Percentiles rank a stretch among this genome's conserved stretches.
Evolutionary conservation across 2,329 filamentous ascomycete genomes (phyloP).

Genomic region (Myrmaecium sp.): DNA sequence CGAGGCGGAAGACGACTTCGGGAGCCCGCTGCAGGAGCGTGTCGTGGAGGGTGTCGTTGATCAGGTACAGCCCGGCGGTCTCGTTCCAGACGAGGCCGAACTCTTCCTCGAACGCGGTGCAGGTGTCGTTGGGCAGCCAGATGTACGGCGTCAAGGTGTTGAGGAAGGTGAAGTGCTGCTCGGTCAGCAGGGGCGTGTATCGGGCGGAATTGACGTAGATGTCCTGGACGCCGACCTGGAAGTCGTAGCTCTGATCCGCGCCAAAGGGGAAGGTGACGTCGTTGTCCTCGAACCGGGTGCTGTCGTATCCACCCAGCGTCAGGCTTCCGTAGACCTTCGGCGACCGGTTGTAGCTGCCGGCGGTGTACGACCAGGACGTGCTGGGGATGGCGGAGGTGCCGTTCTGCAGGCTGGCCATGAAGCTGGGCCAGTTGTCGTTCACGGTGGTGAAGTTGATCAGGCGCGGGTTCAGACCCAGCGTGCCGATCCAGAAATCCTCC

Average conservation of each 20-base stretch:
- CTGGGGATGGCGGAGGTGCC: conserved; percentile 17
- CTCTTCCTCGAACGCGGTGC: conserved; percentile 16
- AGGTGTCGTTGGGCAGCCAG: conserved; percentile 21
- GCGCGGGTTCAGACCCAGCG: conserved; percentile 19
- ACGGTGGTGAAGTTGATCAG: conserved; percentile 22
- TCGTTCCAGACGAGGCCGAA: conserved; percentile 23
- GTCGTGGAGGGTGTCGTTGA: conserved; percentile 20
- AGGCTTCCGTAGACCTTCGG: conserved; percentile 16
- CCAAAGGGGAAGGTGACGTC: conserved; percentile 13
- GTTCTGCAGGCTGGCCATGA: conserved; percentile 15
- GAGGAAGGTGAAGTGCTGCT: conserved; percentile 15
- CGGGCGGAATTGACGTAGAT: conserved; percentile 10
- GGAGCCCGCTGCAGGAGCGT: conserved; percentile 15
- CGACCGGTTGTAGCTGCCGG: conserved; percentile 17
- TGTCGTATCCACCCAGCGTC: conserved; percentile 23
- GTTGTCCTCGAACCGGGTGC: conserved; percentile 13
- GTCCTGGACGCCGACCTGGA: conserved; percentile 12
- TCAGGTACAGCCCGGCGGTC: conserved; percentile 16
- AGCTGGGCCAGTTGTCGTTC: conserved; percentile 14
- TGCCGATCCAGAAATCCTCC: conserved; percentile 21
- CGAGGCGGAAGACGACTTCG: conserved; percentile 15
- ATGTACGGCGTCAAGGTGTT: conserved; percentile 22
- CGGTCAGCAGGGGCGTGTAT: conserved; percentile 17
- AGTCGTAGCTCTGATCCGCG: conserved; percentile 12
- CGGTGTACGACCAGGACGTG: conserved; percentile 23